A percentile compares a stretch with the other conserved stretches of the same genome.
These are phyloP conservation scores for Cryptococcus neoformans DNA, from an alignment of 1,284 basidiomycete genomes.

Conservation along the genomic window DNA sequence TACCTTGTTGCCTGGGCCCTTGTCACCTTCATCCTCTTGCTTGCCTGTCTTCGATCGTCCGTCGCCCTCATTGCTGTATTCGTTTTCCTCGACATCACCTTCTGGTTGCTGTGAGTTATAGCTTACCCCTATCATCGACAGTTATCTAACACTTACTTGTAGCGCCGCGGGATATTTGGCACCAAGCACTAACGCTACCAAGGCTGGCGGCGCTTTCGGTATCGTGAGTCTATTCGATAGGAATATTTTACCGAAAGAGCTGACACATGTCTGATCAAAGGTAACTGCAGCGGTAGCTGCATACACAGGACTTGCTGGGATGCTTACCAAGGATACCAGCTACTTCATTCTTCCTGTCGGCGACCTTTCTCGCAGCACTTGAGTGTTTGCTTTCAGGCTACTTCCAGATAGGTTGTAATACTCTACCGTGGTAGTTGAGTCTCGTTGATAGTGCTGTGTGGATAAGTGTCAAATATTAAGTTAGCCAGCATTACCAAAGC, in stretches of 20 bases:
- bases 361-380: slow-evolving; percentile 30
- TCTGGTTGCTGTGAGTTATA: slow-evolving; percentile 49
- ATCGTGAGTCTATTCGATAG: slow-evolving; percentile 34
- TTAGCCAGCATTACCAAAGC: too few relatives aligned
- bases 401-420: too few relatives aligned
- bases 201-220: slow-evolving; percentile 73
- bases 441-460: too few relatives aligned
- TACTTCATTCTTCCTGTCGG: slow-evolving; percentile 54
- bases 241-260: neutral
- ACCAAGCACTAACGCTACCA: slow-evolving; percentile 40
- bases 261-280: slow-evolving; percentile 12
- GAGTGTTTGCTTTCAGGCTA: neutral
- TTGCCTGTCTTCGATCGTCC: slow-evolving; percentile 65
- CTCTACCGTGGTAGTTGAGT: too few relatives aligned
- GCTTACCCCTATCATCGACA: neutral
- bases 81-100: slow-evolving; percentile 62
- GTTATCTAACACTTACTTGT: neutral
- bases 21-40: slow-evolving; percentile 39
- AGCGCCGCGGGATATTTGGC: slow-evolving; percentile 43
- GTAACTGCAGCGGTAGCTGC: slow-evolving; percentile 37
- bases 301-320: slow-evolving; percentile 54
- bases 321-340: slow-evolving; percentile 51
- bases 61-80: slow-evolving; percentile 66
- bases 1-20: slow-evolving; percentile 49
- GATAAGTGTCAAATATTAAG: too few relatives aligned